phyloP scores from a whole-genome alignment of 2,329 filamentous ascomycete species.

The Setomelanomma holmii region DNA sequence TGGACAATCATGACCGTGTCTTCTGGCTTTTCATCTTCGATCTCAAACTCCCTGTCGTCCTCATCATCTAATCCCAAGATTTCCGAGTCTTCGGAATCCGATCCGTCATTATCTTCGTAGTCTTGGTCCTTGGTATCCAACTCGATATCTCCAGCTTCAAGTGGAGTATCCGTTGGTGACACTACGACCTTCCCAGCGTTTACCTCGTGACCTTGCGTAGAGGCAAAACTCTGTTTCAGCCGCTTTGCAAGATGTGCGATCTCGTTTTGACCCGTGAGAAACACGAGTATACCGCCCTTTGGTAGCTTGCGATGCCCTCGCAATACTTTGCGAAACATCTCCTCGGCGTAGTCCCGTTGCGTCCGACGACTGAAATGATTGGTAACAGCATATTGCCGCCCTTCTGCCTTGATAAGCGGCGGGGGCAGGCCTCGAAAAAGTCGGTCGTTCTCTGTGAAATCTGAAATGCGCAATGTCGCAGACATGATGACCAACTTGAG shows the following conservation, averaged over 20 bases:
- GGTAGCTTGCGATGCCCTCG: slow-evolving; percentile 90
- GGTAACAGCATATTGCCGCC: slow-evolving; percentile 88
- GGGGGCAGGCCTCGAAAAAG: slow-evolving; percentile 78
- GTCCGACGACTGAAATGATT: slow-evolving; percentile 87
- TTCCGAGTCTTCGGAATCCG: slow-evolving; percentile 64
- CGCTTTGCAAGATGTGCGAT: slow-evolving; percentile 83
- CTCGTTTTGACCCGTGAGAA: slow-evolving; percentile 92
- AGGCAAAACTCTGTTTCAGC: slow-evolving; percentile 72
- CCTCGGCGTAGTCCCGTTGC: slow-evolving; percentile 85
- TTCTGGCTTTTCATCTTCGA: slow-evolving; percentile 69
- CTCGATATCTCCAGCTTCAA: slow-evolving; percentile 88
- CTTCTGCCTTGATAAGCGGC: slow-evolving; percentile 87
- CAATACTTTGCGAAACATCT: slow-evolving; percentile 85
- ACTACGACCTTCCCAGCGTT: slow-evolving; percentile 74
- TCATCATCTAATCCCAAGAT: slow-evolving; percentile 67
- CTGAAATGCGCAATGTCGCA: slow-evolving; percentile 87
- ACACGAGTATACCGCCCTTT: slow-evolving; percentile 88
- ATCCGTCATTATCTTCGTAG: slow-evolving; percentile 55
- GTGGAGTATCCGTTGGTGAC: slow-evolving; percentile 75
- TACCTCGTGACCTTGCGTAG: slow-evolving; percentile 54
- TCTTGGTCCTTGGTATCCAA: slow-evolving; percentile 64
- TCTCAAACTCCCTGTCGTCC: slow-evolving; percentile 69
- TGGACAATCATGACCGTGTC: slow-evolving; percentile 74
- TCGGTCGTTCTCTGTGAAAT: slow-evolving; percentile 83
- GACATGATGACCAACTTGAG: slow-evolving; percentile 98